Base-by-base conservation (phyloP, 2,329 filamentous ascomycete species). In the Penicillium sp. region DNA sequence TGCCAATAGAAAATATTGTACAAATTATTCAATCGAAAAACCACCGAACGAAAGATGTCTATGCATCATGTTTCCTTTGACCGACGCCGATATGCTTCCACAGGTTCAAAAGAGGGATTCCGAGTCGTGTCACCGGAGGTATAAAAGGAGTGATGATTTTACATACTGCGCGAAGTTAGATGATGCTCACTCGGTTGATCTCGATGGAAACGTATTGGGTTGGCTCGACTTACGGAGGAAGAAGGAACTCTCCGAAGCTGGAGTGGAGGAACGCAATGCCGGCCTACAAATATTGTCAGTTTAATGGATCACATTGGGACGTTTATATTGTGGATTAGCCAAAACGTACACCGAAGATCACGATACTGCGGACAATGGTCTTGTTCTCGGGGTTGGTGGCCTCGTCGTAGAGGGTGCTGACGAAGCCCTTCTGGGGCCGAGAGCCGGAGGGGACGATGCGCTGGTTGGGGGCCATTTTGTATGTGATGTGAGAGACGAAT, bases 331-430 rank as follows among this genome's bases (percentile, higher is more conserved):
- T 17, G 9, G 7, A 19, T 14, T 26, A 26, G 33, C 42, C 26
- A 42, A 30, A 26, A 78, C 86, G 70, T 80, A 89, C 86, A 53
- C 85, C 86, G 69, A 89, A 89, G 65, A 88, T 72, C 61, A 83
- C 79, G 63, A 89, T 76, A 69, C 86, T 88, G 66, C 84, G 82
- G 57, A 89, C 86, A 54, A 89, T 82, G 54, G 85, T 82, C 46
- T 84, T 81, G 74, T 90, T 89, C 69, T 90, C 87, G 33, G 86
- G 74, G 28, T 83, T 82, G 53, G 85, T 88, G 67, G 89, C 68
- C 62, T 84, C 78, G 58, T 82, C 79, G 73, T 88, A 89, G 62
- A 83, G 79, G 55, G 78, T 78, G 64, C 77, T 77, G 61, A 88
- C 63, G 72, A 84, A 80, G 60, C 86, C 82, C 65, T 75, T 71